Percentiles rank a stretch among this genome's conserved stretches.
Conservation (phyloP, 164 flowering plant species). For the Magnolia kwangsiensis region DNA sequence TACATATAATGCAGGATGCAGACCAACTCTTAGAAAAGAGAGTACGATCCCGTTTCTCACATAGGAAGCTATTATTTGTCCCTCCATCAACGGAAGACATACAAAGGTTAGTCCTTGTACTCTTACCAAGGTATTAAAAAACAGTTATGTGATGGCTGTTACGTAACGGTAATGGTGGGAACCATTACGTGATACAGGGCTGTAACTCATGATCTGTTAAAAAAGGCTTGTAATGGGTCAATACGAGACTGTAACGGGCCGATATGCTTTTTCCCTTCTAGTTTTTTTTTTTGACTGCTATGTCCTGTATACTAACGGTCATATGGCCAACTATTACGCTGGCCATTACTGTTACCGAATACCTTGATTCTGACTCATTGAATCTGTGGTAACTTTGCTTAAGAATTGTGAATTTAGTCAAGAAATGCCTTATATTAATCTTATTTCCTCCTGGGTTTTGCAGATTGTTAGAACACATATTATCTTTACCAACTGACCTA, state of each 20-base stretch:
- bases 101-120: constrained; percentile 38
- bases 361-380: background rate
- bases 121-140: background rate
- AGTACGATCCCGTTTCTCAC: constrained; percentile 96
- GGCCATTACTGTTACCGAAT: no score
- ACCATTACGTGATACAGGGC: no score
- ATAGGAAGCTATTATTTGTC: constrained; percentile 88
- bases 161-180: no score
- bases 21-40: constrained; percentile 97
- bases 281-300: no score
- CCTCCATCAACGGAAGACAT: constrained; percentile 70
- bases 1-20: constrained; percentile 65
- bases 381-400: background rate
- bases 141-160: no score
- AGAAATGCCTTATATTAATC: background rate
- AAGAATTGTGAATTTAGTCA: background rate
- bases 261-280: no score
- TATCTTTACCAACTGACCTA: constrained; percentile 64
- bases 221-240: no score
- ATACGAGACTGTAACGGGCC: no score
- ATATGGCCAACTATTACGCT: no score
- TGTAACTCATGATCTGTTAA: no score
- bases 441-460: constrained; percentile 9
- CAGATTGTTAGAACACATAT: constrained; percentile 68
- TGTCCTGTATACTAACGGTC: no score